Evolutionary conservation across 345 rosid species (phyloP), one percentile per base, ranked within the genome.

Genomic region (Murraya paniculata): DNA sequence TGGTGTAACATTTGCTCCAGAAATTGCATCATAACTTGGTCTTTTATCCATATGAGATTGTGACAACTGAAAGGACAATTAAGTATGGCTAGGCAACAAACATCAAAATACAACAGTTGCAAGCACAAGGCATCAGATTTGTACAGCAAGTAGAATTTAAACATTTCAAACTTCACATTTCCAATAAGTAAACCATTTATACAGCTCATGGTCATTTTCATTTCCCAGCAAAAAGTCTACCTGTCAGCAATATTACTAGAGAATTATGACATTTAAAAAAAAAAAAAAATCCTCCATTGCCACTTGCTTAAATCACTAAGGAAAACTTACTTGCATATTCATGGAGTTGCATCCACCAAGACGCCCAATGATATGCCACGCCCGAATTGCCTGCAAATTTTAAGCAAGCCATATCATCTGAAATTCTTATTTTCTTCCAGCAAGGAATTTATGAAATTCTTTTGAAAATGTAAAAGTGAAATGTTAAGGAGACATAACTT

Each of bases 341-440:
- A 96, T 89, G 85, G 98, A 87, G 83, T 93, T 93, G 89, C 92
- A 93, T 74, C 98, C 98, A 82, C 99, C 98, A 79, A 96, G 98
- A 56, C 95, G 92, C 74, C 98, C 99, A 73, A 93, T 87, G 77
- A 95, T 91, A 87, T 93, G 93, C 99, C 99, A 93, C 0, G 98
- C 88, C 61, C 97, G 93, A 75, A 95, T 87, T 57, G 95, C 82
- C 99, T 95, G 89, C 89, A 53, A 85, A 79, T 16, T 45, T 31
- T 28, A 45, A 30, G 67, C 56, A 79, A 69, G 48, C 71, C 60
- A 56, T 13, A 62, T 71, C 67, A 85, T 39, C 38, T 9, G 70
- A 71, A n/a, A 64, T 21, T 64, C n/a, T 64, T 2, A 9, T 9
- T 19, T 61, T 45, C 22, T 24, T 38, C 22, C 28, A 24, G 30